Conservation (phyloP, 108 stramenopile species). For the Craspedostauros australis region DNA sequence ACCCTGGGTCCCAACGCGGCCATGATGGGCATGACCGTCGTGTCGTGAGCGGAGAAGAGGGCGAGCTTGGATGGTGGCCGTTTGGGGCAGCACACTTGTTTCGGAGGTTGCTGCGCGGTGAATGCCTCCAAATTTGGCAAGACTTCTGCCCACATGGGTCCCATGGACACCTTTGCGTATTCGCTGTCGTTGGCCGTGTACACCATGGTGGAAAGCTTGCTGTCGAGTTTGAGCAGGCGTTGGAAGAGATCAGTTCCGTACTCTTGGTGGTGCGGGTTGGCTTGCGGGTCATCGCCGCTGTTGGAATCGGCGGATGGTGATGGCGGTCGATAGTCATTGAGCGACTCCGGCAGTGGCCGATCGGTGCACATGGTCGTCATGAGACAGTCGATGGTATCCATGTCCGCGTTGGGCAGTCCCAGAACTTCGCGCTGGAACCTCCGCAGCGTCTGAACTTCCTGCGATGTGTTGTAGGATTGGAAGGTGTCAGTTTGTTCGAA, state of each 20-base stretch:
- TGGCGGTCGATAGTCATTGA: slow-evolving; percentile 79
- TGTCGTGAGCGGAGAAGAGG: slow-evolving; percentile 79
- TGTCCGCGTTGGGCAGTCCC: slow-evolving; percentile 15
- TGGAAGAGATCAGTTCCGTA: slow-evolving; percentile 26
- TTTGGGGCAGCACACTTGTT: background rate
- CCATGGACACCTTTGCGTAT: slow-evolving; percentile 66
- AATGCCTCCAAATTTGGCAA: slow-evolving; percentile 44
- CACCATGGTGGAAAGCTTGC: background rate
- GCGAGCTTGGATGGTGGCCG: slow-evolving; percentile 31
- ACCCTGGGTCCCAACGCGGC: slow-evolving; percentile 58
- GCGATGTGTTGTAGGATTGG: slow-evolving; percentile 19
- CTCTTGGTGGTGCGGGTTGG: background rate
- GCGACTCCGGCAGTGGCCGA: slow-evolving; percentile 50
- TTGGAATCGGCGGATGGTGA: slow-evolving; percentile 21
- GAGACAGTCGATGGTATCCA: slow-evolving; percentile 64
- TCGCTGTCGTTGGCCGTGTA: slow-evolving; percentile 24
- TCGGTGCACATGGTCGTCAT: slow-evolving; percentile 87
- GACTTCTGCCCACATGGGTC: slow-evolving; percentile 64
- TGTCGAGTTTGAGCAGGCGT: slow-evolving; percentile 17
- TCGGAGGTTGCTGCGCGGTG: slow-evolving; percentile 9
- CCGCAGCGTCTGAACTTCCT: slow-evolving; percentile 22
- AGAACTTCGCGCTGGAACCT: slow-evolving; percentile 14
- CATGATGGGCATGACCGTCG: slow-evolving; percentile 78
- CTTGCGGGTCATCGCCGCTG: slow-evolving; percentile 5
- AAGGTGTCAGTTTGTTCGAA: slow-evolving; percentile 24